Evolutionary conservation across 1,284 basidiomycete genomes (phyloP), one percentile per base, ranked within the genome.

Genomic region (Heterobasidion annosum): DNA sequence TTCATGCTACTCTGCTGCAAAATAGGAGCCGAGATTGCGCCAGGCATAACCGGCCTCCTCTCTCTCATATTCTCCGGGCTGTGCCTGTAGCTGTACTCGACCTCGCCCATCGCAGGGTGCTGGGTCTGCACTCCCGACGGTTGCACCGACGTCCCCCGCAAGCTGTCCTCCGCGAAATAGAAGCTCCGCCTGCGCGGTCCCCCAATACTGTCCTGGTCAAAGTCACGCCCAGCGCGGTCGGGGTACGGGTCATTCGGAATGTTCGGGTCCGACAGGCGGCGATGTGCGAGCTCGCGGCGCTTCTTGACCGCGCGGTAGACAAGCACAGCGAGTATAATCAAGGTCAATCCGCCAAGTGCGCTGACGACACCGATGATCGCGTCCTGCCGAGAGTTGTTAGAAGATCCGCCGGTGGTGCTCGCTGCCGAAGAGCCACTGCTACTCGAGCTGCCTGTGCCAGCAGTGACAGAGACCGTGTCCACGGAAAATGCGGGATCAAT

Each of bases 331-430:
- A 88, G 74, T 33, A 88, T 79, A 34, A 85, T 63, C 18, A 89
- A 61, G 0, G 86, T 83, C 57, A 91, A 77, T 5, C 76, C 84
- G 34, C 88, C 88, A 15, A 91, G 76, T 1, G 85, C 82, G 37
- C 75, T 81, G 58, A 89, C 85, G 8, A 91, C 86, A 35, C 88
- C 89, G 56, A 91, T 89, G 63, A 91, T 89, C 7, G 85, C 86
- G 59, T 91, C 80, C 63, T 84, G 78, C 7, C 88, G 73, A 13
- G 77, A 71, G 48, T 70, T 70, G 44, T 37, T 37, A 2, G 32
- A 46, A 16, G 53, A 54, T 8, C 25, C 46, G 19, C 18, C 44
- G 19, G 58, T 8, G 8, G 54, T 35, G 8, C 49, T 55, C n/a
- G 54, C 35, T 8, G 48, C 50, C 16, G 50, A 52, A 1, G 59